A percentile compares a stretch with the other conserved stretches of the same genome.
Evolutionary conservation across 2,329 filamentous ascomycete genomes (phyloP).

Genomic region (Cladorrhinum sp.): DNA sequence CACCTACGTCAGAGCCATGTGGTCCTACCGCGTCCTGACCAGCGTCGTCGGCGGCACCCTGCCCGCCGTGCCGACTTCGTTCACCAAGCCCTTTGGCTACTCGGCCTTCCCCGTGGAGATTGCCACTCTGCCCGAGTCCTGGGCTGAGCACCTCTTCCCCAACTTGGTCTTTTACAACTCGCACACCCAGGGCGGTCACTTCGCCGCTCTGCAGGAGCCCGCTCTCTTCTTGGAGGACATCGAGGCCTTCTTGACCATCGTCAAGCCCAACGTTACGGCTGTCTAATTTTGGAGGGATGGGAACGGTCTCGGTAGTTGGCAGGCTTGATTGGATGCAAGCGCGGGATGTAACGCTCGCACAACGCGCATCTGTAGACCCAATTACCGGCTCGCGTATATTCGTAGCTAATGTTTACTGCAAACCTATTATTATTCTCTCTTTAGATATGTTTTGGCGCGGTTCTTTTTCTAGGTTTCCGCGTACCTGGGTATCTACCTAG

Average conservation of each 20-base stretch:
- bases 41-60: constrained; percentile 25
- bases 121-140: constrained; percentile 35
- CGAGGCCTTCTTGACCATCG: constrained; percentile 33
- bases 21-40: constrained; percentile 15
- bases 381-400: no score
- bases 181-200: constrained; percentile 47
- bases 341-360: no score
- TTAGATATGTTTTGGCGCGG: no score
- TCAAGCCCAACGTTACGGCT: background rate
- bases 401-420: no score
- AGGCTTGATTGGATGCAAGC: no score
- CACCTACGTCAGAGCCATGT: constrained; percentile 17
- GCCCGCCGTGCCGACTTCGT: constrained; percentile 8
- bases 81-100: constrained; percentile 44
- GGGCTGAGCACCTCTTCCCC: constrained; percentile 25
- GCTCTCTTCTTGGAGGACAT: constrained; percentile 40
- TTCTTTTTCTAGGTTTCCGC: no score
- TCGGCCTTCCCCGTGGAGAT: constrained; percentile 45
- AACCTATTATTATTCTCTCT: no score
- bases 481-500: no score
- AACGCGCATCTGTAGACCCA: no score
- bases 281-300: no score
- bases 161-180: constrained; percentile 17
- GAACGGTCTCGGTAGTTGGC: no score
- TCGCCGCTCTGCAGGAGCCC: constrained; percentile 47